A percentile compares a stretch with the other conserved stretches of the same genome.
These are phyloP conservation scores for Ogataea glucozyma DNA, from an alignment of 805 yeast species.

Conservation along the genomic window DNA sequence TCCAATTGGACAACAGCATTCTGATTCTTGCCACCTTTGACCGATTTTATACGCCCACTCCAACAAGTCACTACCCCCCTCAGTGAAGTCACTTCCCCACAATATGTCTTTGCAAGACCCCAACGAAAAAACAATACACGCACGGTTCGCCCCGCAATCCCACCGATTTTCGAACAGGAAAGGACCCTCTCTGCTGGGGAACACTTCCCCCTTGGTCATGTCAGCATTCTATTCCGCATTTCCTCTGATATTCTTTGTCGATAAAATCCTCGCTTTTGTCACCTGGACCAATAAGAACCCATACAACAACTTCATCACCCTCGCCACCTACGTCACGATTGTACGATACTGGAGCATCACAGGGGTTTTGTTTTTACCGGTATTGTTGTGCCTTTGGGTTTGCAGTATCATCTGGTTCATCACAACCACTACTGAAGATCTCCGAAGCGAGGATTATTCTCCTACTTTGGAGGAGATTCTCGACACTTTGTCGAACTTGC, in stretches of 20 bases:
- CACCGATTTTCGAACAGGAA: constrained; percentile 21
- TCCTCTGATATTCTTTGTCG: constrained; percentile 48
- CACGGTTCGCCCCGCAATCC: constrained; percentile 24
- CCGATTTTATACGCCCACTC: no score
- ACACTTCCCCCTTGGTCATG: constrained; percentile 44
- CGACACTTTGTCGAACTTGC: constrained; percentile 47
- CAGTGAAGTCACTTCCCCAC: constrained; percentile 9
- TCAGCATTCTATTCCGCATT: constrained; percentile 48
- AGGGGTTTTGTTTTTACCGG: constrained; percentile 41
- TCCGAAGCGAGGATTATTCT: constrained; percentile 30
- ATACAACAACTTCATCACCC: constrained; percentile 45
- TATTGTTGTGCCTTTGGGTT: constrained; percentile 37
- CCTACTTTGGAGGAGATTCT: constrained; percentile 57
- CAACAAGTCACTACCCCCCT: no score
- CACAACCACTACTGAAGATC: constrained; percentile 42
- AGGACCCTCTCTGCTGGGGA: constrained; percentile 24
- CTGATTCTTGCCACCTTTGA: no score
- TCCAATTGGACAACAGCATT: no score
- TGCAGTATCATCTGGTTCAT: constrained; percentile 48
- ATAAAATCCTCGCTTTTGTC: constrained; percentile 43
- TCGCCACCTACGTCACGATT: constrained; percentile 40
- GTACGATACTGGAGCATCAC: constrained; percentile 46
- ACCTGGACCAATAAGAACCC: constrained; percentile 59
- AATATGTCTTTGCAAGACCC: constrained; percentile 11
- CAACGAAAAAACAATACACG: constrained; percentile 15